Percentiles rank a stretch among this genome's conserved stretches.
Conservation (phyloP, 768 basidiomycete genomes). For the Phanerochaete sordida region DNA sequence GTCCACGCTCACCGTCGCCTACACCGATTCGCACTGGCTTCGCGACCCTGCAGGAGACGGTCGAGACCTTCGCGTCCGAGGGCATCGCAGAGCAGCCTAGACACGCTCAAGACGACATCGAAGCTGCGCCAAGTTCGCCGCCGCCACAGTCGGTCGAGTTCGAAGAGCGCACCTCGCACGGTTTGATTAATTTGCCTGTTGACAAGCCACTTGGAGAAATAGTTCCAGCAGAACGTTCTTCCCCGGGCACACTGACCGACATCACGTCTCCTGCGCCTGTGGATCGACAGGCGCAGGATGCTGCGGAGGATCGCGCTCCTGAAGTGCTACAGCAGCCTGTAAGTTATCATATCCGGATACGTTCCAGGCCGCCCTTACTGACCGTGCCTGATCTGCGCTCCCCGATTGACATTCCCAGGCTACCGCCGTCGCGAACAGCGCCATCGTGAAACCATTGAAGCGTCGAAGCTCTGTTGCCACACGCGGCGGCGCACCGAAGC, state of each 20-base stretch:
- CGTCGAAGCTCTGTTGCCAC: constrained; percentile 17
- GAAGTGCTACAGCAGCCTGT: background rate
- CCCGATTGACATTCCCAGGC: constrained; percentile 13
- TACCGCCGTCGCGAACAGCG: constrained; percentile 11
- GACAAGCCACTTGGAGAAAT: background rate
- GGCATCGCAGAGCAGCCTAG: background rate
- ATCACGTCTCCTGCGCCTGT: background rate
- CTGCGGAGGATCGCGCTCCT: background rate
- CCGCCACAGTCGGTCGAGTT: background rate
- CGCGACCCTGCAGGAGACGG: background rate
- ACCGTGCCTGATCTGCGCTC: constrained; percentile 8
- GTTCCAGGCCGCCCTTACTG: background rate
- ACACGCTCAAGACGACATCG: background rate
- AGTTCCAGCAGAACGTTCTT: background rate
- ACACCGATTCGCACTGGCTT: background rate
- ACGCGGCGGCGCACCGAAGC: background rate
- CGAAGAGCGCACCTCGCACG: background rate
- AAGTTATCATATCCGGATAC: background rate
- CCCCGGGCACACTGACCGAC: background rate
- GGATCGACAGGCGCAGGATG: background rate
- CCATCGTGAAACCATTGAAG: constrained; percentile 17
- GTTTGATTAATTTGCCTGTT: background rate
- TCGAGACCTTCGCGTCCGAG: background rate
- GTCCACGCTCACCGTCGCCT: background rate
- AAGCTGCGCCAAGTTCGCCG: background rate